Evolutionary conservation across 352 stramenopile species (phyloP).

Genomic region (Phytophthora idaei): DNA sequence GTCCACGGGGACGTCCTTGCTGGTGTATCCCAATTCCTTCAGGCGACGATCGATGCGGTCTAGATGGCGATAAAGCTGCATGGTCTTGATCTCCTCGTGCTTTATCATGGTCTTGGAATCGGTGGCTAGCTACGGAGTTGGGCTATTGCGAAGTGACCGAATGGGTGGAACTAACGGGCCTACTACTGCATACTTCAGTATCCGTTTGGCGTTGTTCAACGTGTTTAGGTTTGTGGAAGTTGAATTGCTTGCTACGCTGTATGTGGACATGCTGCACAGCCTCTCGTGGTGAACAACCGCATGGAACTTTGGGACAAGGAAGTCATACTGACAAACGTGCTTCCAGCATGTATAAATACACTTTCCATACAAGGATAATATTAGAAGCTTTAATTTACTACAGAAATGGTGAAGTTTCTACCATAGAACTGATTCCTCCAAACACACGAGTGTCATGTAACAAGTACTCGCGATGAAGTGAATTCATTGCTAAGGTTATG

Average conservation of each 20-base stretch:
- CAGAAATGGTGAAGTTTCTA: too few species aligned
- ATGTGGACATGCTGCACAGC: not conserved
- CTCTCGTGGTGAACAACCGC: too few species aligned
- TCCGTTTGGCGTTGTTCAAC: too few species aligned
- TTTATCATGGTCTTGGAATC: slow-evolving; percentile 23
- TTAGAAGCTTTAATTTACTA: too few species aligned
- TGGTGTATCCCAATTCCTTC: slow-evolving; percentile 28
- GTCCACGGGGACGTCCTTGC: slow-evolving; percentile 39
- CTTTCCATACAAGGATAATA: too few species aligned
- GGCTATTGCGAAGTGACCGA: not conserved
- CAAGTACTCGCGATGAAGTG: too few species aligned
- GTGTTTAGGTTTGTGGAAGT: not conserved
- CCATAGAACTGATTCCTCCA: too few species aligned
- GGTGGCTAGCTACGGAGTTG: not conserved
- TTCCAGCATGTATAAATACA: too few species aligned
- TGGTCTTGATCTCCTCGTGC: slow-evolving; percentile 84
- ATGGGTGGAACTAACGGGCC: not conserved
- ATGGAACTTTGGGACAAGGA: too few species aligned
- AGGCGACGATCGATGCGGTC: slow-evolving; percentile 82
- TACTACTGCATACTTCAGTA: not conserved
- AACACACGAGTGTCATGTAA: too few species aligned
- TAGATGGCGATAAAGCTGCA: slow-evolving; percentile 87
- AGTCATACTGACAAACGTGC: too few species aligned
- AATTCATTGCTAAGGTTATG: too few species aligned
- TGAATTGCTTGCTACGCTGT: not conserved